Base-by-base conservation (phyloP, 2,329 filamentous ascomycete genomes). In the Diaporthe sp. region DNA sequence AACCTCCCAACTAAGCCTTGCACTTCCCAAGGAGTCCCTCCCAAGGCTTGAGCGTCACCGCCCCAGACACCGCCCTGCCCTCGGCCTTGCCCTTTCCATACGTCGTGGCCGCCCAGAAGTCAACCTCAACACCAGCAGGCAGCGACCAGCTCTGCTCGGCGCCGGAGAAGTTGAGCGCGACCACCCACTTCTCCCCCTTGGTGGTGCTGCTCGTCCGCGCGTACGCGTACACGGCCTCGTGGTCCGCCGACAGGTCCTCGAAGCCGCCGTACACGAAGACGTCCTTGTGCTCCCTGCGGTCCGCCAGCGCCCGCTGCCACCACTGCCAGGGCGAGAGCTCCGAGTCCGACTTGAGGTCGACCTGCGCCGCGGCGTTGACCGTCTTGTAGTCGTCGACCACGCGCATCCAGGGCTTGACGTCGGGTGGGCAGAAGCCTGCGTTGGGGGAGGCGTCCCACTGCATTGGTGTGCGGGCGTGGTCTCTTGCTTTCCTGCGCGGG, bases 381-480 rank as follows among this genome's bases (percentile, higher is more conserved):
- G 70, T 70, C 70, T 75, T 86, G n/a, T 85, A 82, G 2, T 81
- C 81, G 81, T 91, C 92, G 80, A 91, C 89, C 74, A 92, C 89
- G 80, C 94, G 92, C 53, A 95, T 95, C 94, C 94, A 95, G 3
- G 93, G 92, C 2, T 85, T 85, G 47, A 71, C 58, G 9, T 44
- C 37, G 1, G 57, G 20, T 4, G 42, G n/a, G 0, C 92, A 92
- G 84, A 95, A 95, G 15, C 94, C 93, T 0, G 87, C 92, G 76
- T 94, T 88, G 0, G 84, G 80, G 1, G 83, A 85, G n/a, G 83
- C 80, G 77, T 91, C 87, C 93, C 94, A 95, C 80, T 94, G 93
- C 83, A 95, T 92, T 0, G 93, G 93, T 0, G 92, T 91, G 61
- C 94, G 88, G 10, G 90, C 91, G 82, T 95, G 94, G 82, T 95